Evolutionary conservation across 2,329 filamentous ascomycete genomes (phyloP), one percentile per base, ranked within the genome.

Genomic region (Delphinella strobiligena): DNA sequence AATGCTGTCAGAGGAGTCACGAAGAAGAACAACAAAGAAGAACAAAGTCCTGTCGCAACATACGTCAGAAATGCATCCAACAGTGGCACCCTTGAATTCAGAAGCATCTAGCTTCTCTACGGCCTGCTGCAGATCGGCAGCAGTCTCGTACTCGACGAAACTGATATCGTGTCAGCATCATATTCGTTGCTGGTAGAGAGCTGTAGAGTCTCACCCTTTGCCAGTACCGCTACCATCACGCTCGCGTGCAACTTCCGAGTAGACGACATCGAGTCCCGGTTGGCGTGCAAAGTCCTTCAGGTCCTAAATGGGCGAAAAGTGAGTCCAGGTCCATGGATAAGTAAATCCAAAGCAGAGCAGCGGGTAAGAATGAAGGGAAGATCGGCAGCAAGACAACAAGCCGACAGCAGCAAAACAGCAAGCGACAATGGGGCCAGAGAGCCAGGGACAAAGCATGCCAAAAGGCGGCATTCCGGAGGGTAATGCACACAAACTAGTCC

Each of bases 251-350:
- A 93, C 93, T 68, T 98, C 91, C 49, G 88, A 95, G 63, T 94
- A 98, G 56, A 98, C 91, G 50, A 98, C 91, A 62, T 96, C 91
- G 63, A 94, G 76, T 64, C 87, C 87, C 62, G 89, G 93, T 64
- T 93, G 85, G 60, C 91, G 87, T 47, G 91, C 91, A 67, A 98
- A 98, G 64, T 98, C 91, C 83, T 98, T 98, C 40, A 98, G 79
- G 66, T 98, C 91, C 91, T 98, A 87, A 68, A 80, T 69, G 73
- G 66, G 75, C 74, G 75, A 74, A 73, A 31, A 29, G 82, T 91
- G 84, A 88, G 83, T 87, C 68, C 75, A 49, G 54, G 61, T 75
- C 72, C 68, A 69, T 43, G 43, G 45, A 14, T 7, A 16, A 43
- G 29, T 48, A 48, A 73, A 74, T 54, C 50, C 45, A 44, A 52